These are phyloP conservation scores for Mollisia scopiformis DNA, from an alignment of 2,329 filamentous ascomycete species.

Conservation along the genomic window DNA sequence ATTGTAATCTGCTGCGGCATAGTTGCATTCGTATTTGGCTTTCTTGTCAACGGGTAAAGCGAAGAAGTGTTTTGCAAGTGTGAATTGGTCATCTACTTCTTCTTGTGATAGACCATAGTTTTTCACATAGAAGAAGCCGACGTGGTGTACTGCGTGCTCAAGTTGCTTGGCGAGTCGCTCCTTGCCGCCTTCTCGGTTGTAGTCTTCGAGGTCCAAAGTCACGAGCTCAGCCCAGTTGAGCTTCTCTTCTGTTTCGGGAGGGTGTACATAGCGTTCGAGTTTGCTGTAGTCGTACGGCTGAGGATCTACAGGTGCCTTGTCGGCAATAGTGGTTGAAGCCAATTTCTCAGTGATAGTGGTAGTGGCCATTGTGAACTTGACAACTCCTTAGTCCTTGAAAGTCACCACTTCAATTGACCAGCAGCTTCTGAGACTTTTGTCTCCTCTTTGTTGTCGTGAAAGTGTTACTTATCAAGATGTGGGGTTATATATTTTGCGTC, in stretches of 20 bases:
- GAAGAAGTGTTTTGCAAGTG: slow-evolving; percentile 62
- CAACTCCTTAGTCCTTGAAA: background rate
- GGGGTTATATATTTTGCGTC: slow-evolving; percentile 10
- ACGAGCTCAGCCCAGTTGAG: slow-evolving; percentile 55
- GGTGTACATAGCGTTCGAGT: slow-evolving; percentile 46
- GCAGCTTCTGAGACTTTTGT: background rate
- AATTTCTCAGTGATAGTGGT: background rate
- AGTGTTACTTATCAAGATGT: slow-evolving; percentile 8
- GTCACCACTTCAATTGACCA: background rate
- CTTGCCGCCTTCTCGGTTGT: slow-evolving; percentile 52
- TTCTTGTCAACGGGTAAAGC: slow-evolving; percentile 60
- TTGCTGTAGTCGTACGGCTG: slow-evolving; percentile 29
- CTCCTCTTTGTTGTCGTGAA: background rate
- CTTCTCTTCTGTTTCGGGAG: slow-evolving; percentile 49
- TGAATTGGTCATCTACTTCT: slow-evolving; percentile 62
- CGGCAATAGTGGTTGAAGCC: background rate
- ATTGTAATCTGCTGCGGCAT: slow-evolving; percentile 58
- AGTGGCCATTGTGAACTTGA: background rate
- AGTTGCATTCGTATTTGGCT: slow-evolving; percentile 54
- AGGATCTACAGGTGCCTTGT: slow-evolving; percentile 17
- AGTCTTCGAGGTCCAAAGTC: slow-evolving; percentile 54
- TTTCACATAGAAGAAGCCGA: slow-evolving; percentile 65
- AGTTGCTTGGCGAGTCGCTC: slow-evolving; percentile 53
- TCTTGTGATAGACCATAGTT: slow-evolving; percentile 65
- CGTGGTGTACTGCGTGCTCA: slow-evolving; percentile 51